Base-by-base conservation (phyloP, 2,329 filamentous ascomycete genomes). In the Botrytis porri region DNA sequence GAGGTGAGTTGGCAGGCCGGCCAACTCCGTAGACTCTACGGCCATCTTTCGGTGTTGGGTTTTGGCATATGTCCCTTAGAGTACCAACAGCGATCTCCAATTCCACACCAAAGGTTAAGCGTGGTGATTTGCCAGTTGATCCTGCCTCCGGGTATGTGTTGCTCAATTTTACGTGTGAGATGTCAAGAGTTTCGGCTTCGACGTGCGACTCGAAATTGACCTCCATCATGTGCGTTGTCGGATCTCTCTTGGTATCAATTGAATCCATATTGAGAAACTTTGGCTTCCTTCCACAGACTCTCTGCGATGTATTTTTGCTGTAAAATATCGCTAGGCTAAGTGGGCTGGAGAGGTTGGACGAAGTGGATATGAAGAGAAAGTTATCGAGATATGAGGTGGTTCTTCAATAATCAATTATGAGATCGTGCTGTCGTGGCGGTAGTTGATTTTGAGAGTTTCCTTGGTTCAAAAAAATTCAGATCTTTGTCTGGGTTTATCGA, bases 61-160 rank as follows among this genome's bases (percentile, higher is more conserved):
- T 69, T 32, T 32, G 14, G 35, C 64, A 61, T 16, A 29, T 29
- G 29, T 72, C 54, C 16, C 57, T 35, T 32, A 73, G 3, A 62
- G 64, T 73, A n/a, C 45, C 35, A 32, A 73, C 18, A 16, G 45
- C 71, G 7, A 73, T 69, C 41, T 73, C 66, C 1, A 70, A 45
- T 37, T 73, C 71, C 20, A 73, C 71, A 10, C 71, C 66, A 18
- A 73, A 73, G 4, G 65, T 73, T 32, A 73, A 39, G 10, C 71
- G 71, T 51, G 64, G 71, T 7, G 22, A 59, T 29, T 59, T 59
- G 9, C 70, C 61, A 8, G 70, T 71, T 12, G 70, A 71, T 18
- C 61, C 70, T 37, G 45, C 6, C 6, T 43, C 22, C 25, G 61
- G 61, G 16, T 71, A 71, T 3, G 14, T 48, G 18, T 51, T 25